Conservation (phyloP, 1,284 basidiomycete genomes). For the Neolentinus lepideus region DNA sequence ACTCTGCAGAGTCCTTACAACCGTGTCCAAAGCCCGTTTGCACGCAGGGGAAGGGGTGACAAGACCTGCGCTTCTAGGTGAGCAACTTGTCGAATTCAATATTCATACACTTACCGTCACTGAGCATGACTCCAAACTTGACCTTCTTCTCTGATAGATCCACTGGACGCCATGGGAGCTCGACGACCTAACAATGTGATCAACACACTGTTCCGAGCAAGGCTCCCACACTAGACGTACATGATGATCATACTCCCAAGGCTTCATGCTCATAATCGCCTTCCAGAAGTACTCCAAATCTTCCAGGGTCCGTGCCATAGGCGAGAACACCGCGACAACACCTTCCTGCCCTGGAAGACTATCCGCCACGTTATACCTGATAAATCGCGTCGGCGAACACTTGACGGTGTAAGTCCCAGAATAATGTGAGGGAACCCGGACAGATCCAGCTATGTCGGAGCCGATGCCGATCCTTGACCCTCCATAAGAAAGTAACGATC, state of each 20-base stretch:
- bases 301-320: conserved; percentile 62
- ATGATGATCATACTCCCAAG: conserved; percentile 53
- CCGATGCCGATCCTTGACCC: conserved; percentile 71
- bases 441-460: conserved; percentile 64
- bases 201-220: background rate
- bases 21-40: background rate
- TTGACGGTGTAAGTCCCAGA: conserved; percentile 63
- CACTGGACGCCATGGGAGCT: background rate
- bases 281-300: conserved; percentile 62
- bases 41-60: background rate
- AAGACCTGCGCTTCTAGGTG: background rate
- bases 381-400: conserved; percentile 43
- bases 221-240: background rate
- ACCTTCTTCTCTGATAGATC: conserved; percentile 13
- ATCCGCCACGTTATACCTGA: conserved; percentile 35
- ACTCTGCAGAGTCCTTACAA: background rate
- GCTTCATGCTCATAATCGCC: conserved; percentile 48
- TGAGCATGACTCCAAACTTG: conserved; percentile 48
- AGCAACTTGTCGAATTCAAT: background rate
- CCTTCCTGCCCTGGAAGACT: conserved; percentile 56
- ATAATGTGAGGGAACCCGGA: conserved; percentile 71
- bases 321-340: conserved; percentile 50
- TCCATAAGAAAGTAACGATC: conserved; percentile 59
- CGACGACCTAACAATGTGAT: background rate
- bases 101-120: conserved; percentile 33